phyloP scores from a whole-genome alignment of 2,329 filamentous ascomycete species.

The Pyrenochaeta sp. region DNA sequence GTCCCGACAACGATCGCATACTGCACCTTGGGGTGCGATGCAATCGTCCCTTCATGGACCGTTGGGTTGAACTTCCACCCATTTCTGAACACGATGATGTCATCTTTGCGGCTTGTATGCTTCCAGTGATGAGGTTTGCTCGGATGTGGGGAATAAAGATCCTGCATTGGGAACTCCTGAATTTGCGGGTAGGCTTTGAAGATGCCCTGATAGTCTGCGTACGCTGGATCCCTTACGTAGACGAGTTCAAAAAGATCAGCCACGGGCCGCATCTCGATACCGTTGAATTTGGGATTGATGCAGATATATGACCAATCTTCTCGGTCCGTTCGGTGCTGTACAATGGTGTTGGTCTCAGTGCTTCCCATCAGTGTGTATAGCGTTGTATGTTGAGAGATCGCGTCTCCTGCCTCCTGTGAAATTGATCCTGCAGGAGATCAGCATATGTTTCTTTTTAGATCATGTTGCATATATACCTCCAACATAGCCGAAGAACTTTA shows the following conservation, averaged over 20 bases:
- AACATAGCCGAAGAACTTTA: slow-evolving; percentile 31
- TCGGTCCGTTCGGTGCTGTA: slow-evolving; percentile 31
- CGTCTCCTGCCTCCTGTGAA: slow-evolving; percentile 22
- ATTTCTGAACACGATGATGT: slow-evolving; percentile 29
- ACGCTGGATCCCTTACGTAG: slow-evolving; percentile 20
- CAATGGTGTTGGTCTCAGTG: slow-evolving; percentile 25
- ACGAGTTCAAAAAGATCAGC: slow-evolving; percentile 30
- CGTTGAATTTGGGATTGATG: slow-evolving; percentile 26
- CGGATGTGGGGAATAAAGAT: slow-evolving; percentile 35
- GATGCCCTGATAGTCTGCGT: slow-evolving; percentile 23
- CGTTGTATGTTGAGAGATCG: slow-evolving; percentile 24
- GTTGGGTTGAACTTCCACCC: slow-evolving; percentile 33
- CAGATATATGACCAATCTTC: slow-evolving; percentile 38
- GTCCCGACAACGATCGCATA: slow-evolving; percentile 45
- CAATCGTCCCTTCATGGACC: slow-evolving; percentile 32
- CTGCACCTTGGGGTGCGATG: slow-evolving; percentile 38
- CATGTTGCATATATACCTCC: slow-evolving; percentile 20
- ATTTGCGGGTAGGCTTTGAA: slow-evolving; percentile 28
- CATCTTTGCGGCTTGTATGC: slow-evolving; percentile 30
- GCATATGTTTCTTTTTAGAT: not conserved
- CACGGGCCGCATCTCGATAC: slow-evolving; percentile 33
- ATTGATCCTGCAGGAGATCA: slow-evolving; percentile 25
- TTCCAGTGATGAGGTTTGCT: slow-evolving; percentile 39
- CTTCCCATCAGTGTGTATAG: slow-evolving; percentile 25
- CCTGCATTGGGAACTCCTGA: slow-evolving; percentile 30